Evolutionary conservation across 2,329 filamentous ascomycete species (phyloP), one percentile per base, ranked within the genome.

Genomic region (Cladophialophora exuberans): DNA sequence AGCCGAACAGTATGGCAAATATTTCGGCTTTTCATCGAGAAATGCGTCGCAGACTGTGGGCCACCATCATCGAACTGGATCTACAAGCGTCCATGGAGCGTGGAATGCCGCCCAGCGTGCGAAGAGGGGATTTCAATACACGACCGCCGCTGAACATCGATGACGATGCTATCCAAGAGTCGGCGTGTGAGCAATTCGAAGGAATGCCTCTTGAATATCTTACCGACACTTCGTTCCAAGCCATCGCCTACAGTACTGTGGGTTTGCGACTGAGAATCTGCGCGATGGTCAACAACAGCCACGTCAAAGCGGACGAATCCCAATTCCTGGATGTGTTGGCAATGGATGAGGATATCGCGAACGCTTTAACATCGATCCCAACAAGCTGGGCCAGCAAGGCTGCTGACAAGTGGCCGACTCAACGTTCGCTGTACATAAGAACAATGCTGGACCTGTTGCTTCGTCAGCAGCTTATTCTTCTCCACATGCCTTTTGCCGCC

Each of bases 301-400:
- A 26, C 13, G 3, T 9, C 11, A 30, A 26, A 30, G 4, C 44
- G 7, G 18, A 10, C 7, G 39, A 65, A 9, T 48, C 52, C 13
- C 50, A 59, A 7, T 56, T 53, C 2, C 30, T 62, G 5, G 42
- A 53, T 13, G 63, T 64, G 44, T 62, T 65, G 13, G 57, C 62
- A 4, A 36, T 62, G 28, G 33, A 55, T n/a, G 60, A 64, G 30
- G 66, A 69, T 55, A 44, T 2, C n/a, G 31, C 43, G 39, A 25
- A 38, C n/a, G 20, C 3, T 11, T 4, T 42, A n/a, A 72, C 73
- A 65, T 70, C 77, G 58, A 68, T 71, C 69, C 68, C 88, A 52
- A 75, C 79, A 64, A 85, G 86, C 68, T 79, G 87, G 64, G 81
- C 88, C 57, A 75, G 69, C 20, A 73, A 86, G 59, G 78, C 79